Percentiles rank a stretch among this genome's conserved stretches.
Conservation (phyloP, 1,284 basidiomycete species). For the Fistulinella staudtii region DNA sequence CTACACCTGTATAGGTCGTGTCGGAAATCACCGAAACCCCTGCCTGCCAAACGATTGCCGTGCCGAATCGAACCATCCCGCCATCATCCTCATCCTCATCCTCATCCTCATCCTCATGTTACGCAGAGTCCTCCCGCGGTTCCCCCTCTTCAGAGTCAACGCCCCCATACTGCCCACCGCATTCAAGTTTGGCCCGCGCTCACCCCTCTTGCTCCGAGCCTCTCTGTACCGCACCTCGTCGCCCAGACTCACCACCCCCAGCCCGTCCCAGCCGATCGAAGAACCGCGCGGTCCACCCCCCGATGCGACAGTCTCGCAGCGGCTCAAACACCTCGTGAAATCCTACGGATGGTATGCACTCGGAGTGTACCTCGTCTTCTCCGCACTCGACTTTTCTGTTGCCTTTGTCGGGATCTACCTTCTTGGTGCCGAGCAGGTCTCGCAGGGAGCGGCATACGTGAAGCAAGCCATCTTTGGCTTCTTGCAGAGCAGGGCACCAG, state of each 20-base stretch:
- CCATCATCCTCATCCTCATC: too few species aligned
- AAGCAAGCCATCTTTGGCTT: conserved; percentile 46
- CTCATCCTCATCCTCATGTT: conserved; percentile 14
- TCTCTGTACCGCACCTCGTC: conserved; percentile 45
- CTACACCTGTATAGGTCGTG: conserved; percentile 23
- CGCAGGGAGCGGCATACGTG: conserved; percentile 57
- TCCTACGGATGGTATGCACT: conserved; percentile 93
- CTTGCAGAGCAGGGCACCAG: conserved; percentile 49
- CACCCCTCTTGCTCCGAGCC: conserved; percentile 42
- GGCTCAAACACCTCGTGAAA: conserved; percentile 83
- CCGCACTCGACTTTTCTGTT: conserved; percentile 74
- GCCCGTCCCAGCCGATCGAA: background rate
- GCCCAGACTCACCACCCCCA: background rate
- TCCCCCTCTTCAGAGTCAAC: conserved; percentile 30
- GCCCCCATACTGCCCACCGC: conserved; percentile 46
- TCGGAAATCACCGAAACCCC: conserved; percentile 14
- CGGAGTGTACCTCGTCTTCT: conserved; percentile 76
- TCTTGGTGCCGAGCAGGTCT: conserved; percentile 88
- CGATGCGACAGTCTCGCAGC: conserved; percentile 59
- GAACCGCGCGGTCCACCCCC: conserved; percentile 38
- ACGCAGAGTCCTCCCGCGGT: conserved; percentile 26
- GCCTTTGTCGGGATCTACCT: conserved; percentile 84
- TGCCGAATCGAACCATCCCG: background rate
- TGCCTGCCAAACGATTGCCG: background rate
- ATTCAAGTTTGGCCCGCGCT: conserved; percentile 18